These are phyloP conservation scores for Mucor sp. DNA, from an alignment of 371 early-diverging fungal genomes.

Conservation along the genomic window DNA sequence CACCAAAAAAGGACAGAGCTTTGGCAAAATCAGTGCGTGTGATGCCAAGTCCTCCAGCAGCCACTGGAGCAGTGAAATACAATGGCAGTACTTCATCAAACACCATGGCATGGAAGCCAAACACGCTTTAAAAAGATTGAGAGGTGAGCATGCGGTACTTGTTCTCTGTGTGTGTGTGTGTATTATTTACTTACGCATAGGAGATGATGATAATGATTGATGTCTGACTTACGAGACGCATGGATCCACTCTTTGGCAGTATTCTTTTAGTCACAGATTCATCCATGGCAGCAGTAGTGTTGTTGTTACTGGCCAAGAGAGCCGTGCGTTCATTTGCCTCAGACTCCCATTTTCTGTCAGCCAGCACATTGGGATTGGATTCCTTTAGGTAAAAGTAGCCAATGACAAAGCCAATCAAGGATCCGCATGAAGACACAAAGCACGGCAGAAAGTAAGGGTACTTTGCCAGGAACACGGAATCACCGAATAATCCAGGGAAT, in stretches of 20 bases:
- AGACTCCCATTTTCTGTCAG: conserved; percentile 9
- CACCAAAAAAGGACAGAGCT: conserved; percentile 46
- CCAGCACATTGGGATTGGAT: conserved; percentile 50
- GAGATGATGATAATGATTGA: conserved; percentile 41
- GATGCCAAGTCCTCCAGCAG: conserved; percentile 54
- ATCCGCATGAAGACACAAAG: conserved; percentile 66
- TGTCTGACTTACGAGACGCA: conserved; percentile 17
- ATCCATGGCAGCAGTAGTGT: background rate
- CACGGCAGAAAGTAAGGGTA: conserved; percentile 93
- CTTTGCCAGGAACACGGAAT: conserved; percentile 57
- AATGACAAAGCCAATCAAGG: conserved; percentile 65
- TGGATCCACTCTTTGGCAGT: conserved; percentile 11
- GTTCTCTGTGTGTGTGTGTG: too few species aligned
- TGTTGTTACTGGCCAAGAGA: conserved; percentile 1
- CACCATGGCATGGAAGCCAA: conserved; percentile 73
- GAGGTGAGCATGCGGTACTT: background rate
- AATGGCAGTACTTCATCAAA: conserved; percentile 76
- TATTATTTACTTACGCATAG: conserved; percentile 35
- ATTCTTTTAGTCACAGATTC: background rate
- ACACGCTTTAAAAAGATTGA: conserved; percentile 22
- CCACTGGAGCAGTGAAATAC: conserved; percentile 57
- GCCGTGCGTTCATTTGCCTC: conserved; percentile 6
- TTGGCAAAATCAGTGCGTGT: conserved; percentile 46
- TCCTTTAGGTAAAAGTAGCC: conserved; percentile 79
- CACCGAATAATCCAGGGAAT: conserved; percentile 73